A percentile compares a stretch with the other conserved stretches of the same genome.
Conservation (phyloP, 164 flowering plant genomes). For the Taxillus chinensis region DNA sequence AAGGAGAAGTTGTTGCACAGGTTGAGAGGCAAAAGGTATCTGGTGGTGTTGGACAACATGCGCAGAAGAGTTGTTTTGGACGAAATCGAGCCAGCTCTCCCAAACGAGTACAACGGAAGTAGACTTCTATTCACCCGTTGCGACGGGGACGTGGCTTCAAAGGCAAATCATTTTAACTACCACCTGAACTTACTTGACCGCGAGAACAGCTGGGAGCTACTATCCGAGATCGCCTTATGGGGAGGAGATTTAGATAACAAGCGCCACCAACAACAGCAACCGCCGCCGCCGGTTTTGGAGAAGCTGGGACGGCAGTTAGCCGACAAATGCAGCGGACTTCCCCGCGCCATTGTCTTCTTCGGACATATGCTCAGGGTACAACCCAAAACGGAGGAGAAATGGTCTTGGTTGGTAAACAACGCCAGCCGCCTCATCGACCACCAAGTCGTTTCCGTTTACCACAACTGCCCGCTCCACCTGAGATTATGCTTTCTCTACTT, state of each 20-base stretch:
- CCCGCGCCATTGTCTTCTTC: constrained; percentile 9
- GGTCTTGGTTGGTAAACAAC: not conserved
- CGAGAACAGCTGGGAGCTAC: constrained; percentile 8
- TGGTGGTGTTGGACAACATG: constrained; percentile 20
- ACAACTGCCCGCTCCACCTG: constrained; percentile 6
- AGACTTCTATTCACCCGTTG: constrained; percentile 12
- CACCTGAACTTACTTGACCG: not conserved
- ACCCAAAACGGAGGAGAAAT: not conserved
- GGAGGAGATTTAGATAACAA: no score
- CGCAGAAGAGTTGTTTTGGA: constrained; percentile 3
- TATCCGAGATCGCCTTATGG: not conserved
- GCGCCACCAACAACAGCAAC: no score
- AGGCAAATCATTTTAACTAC: not conserved
- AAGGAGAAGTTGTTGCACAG: not conserved
- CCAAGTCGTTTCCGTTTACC: constrained; percentile 1
- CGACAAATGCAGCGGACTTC: constrained; percentile 10
- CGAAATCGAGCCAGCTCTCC: not conserved
- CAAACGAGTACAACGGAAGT: not conserved
- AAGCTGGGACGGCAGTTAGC: not conserved
- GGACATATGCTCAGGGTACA: not conserved
- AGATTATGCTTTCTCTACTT: constrained; percentile 13
- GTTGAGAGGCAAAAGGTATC: constrained; percentile 1
- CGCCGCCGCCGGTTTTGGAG: not conserved
- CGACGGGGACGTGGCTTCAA: not conserved
- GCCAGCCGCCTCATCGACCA: not conserved